Base-by-base conservation (phyloP, 2,329 filamentous ascomycete genomes). In the Aspergillus aculeatinus region DNA sequence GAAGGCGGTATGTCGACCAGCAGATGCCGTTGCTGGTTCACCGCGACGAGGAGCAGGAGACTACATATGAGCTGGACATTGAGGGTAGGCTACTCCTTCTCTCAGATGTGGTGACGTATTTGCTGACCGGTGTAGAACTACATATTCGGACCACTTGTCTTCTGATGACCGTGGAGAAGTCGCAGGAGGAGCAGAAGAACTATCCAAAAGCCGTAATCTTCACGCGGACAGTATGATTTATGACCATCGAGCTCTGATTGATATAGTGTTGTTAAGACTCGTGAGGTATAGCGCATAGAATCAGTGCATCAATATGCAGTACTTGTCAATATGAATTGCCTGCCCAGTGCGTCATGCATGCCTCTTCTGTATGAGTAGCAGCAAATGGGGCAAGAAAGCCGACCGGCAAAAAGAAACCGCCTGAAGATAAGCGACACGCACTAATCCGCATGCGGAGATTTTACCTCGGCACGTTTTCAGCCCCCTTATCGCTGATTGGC, bases 51-150 rank as follows among this genome's bases (percentile, higher is more conserved):
- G 87, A 91, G 50, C 75, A 83, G n/a, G 81, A 87, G 3, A 85
- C 90, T 10, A 86, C 82, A 57, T 95, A 92, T 70, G 83, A 83
- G 48, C 78, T 95, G 29, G 84, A 89, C 58, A 90, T 91, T 68
- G 81, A 90, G 83, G 87, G 90, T 91, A 78, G 60, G 23, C 23
- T 23, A 23, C 23, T 23, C 23, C 23, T 23, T 4, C 23, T 4
- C 3, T 4, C 3, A 23, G 23, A 23, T 23, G 23, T 23, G 23
- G 23, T 23, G 12, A 21, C 10, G 21, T 14, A 51, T 47, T 57
- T 55, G 42, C 31, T 61, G 9, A 25, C 57, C 5, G 44, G 49
- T 35, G 3, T 68, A 90, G 89, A 92, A 77, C 75, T 92, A 56
- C 75, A 89, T 48, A 81, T 92, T 39, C 83, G 86, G 52, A 86